Conservation (phyloP, 2,329 filamentous ascomycete species). For the Orbilia javanica region DNA sequence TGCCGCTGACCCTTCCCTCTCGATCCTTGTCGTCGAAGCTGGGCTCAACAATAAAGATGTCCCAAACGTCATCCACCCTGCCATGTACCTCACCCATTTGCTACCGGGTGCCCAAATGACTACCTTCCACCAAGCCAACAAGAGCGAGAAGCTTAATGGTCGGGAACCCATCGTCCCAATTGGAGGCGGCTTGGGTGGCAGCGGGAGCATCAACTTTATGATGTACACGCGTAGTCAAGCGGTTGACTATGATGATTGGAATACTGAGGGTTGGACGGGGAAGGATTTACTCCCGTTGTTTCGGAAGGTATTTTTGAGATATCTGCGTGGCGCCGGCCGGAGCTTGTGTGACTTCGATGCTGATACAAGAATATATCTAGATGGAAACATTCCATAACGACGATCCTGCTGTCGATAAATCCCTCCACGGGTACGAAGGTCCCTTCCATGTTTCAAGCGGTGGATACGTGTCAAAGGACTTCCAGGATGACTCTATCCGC, state of each 20-base stretch:
- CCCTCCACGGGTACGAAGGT: conserved; percentile 60
- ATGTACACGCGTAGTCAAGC: conserved; percentile 67
- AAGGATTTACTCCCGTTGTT: conserved; percentile 70
- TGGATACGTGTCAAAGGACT: conserved; percentile 65
- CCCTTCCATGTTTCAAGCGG: conserved; percentile 68
- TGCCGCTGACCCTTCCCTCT: conserved; percentile 68
- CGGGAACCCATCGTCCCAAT: conserved; percentile 66
- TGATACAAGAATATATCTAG: conserved; percentile 18
- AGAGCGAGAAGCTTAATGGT: conserved; percentile 67
- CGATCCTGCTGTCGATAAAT: conserved; percentile 32
- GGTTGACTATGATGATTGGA: conserved; percentile 70
- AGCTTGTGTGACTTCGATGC: no score
- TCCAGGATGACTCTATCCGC: conserved; percentile 69
- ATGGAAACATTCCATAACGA: conserved; percentile 58
- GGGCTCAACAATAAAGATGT: conserved; percentile 70
- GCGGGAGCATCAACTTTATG: conserved; percentile 73
- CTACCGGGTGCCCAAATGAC: conserved; percentile 69
- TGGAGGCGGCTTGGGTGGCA: conserved; percentile 73
- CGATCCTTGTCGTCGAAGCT: conserved; percentile 70
- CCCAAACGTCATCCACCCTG: conserved; percentile 69
- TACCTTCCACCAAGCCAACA: conserved; percentile 70
- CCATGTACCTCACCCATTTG: conserved; percentile 68
- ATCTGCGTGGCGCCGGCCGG: no score
- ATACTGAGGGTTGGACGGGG: conserved; percentile 69
- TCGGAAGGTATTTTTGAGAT: conserved; percentile 66